These are phyloP conservation scores for Leishmania amazonensis DNA, from an alignment of 208 protist species.

Conservation along the genomic window DNA sequence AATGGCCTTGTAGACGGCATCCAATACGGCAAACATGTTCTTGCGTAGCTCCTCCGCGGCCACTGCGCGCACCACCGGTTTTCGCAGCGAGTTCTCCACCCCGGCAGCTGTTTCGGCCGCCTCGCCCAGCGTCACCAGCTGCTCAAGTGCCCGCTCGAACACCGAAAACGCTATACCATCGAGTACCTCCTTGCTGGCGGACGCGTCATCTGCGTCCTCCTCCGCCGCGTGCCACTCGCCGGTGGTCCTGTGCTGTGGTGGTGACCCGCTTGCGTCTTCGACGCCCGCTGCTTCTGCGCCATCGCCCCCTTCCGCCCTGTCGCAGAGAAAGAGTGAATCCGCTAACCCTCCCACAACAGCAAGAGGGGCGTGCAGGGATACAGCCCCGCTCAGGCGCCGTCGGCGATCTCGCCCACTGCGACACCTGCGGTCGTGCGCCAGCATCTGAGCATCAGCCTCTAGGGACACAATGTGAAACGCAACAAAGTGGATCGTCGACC, in stretches of 20 bases:
- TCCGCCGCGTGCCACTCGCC: background rate
- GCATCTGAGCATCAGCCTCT: conserved; percentile 61
- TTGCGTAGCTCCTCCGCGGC: conserved; percentile 37
- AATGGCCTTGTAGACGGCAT: conserved; percentile 42
- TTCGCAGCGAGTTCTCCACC: conserved; percentile 24
- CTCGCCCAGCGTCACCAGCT: conserved; percentile 50
- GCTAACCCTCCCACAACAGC: background rate
- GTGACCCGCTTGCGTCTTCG: background rate
- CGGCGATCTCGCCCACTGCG: conserved; percentile 11
- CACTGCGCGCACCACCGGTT: conserved; percentile 23
- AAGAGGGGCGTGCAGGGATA: background rate
- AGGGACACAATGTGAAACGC: conserved; percentile 69
- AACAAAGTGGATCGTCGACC: conserved; percentile 37
- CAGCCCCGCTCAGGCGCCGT: background rate
- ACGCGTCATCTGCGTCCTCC: background rate
- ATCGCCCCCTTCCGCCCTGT: background rate
- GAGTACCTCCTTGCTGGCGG: background rate
- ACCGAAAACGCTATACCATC: conserved; percentile 38
- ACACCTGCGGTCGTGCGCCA: conserved; percentile 12
- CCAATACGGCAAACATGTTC: conserved; percentile 39
- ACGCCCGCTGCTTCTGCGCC: background rate
- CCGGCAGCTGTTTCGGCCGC: conserved; percentile 20
- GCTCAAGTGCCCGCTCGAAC: conserved; percentile 43
- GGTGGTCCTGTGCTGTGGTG: background rate
- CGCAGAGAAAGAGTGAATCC: background rate